Evolutionary conservation across 2,329 filamentous ascomycete species (phyloP), one percentile per base, ranked within the genome.

Genomic region (Sclerotiophoma versabilis): DNA sequence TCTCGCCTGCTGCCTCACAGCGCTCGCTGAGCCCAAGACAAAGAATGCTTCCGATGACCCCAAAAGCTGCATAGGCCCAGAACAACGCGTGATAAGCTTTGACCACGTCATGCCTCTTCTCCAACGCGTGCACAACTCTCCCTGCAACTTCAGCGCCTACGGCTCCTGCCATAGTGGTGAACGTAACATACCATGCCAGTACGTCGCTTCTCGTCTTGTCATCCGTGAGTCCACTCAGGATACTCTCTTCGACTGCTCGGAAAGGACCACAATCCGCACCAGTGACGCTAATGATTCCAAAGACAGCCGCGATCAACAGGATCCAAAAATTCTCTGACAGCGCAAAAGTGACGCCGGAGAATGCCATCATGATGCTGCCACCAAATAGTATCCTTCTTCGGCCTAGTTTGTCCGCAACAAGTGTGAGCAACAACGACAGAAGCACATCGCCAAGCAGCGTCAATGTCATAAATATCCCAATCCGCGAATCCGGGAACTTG

Each of bases 41-140:
- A 19, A 79, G 47, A 0, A 69, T 58, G 20, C 71, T 69, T 34
- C 79, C 79, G 8, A 79, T 37, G 5, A 74, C 25, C 0, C 78
- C 79, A 46, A 79, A 73, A 0, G 66, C 64, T 17, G 77, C 76
- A 59, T 81, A 81, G 2, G 72, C 58, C 70, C 72, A 76, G 54
- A 80, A 81, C 4, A 80, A 58, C 5, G 75, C 62, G 29, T 76
- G 74, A 37, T 76, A 80, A 1, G 76, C 73, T 9, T 66, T 71
- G 12, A 71, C 62, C 11, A 70, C 66, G 29, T 67, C 68, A 54
- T 49, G 82, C 70, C 59, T 59, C 14, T 69, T 63, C 45, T 75
- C 70, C 5, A 79, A 50, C n/a, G 54, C 77, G n/a, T 75, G 63
- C 10, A 77, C 76, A 7, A 75, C 60, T 62, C 76, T 72, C 15